A percentile compares a stretch with the other conserved stretches of the same genome.
Evolutionary conservation across 371 early-diverging fungal species (phyloP).

Genomic region (Mucor saturninus): DNA sequence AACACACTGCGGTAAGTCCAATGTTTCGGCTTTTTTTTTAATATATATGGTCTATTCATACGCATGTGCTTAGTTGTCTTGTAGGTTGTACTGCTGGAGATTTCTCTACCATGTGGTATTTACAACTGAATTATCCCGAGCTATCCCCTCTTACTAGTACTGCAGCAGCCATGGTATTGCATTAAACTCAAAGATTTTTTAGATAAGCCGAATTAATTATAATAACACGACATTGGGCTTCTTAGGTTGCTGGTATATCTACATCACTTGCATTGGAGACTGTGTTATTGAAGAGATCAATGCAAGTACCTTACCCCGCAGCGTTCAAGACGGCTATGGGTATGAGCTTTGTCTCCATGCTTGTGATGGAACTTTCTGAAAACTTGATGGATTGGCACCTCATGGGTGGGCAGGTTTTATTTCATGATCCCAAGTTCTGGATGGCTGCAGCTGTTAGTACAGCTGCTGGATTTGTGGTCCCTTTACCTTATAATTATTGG

Average conservation of each 20-base stretch:
- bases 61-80: constrained; percentile 38
- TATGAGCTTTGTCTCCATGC: constrained; percentile 64
- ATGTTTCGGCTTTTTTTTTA: neutral
- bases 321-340: constrained; percentile 63
- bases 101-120: constrained; percentile 57
- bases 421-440: constrained; percentile 57
- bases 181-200: no score
- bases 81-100: constrained; percentile 61
- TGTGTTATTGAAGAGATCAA: constrained; percentile 43
- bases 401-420: constrained; percentile 55
- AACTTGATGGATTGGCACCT: constrained; percentile 58
- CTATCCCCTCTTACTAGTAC: constrained; percentile 44
- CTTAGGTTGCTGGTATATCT: constrained; percentile 49
- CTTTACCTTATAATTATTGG: constrained; percentile 63
- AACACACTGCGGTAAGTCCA: constrained; percentile 49
- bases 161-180: constrained; percentile 52
- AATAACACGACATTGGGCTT: neutral
- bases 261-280: constrained; percentile 60
- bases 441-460: constrained; percentile 46
- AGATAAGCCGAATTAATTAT: no score
- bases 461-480: constrained; percentile 55
- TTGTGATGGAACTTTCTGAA: constrained; percentile 61
- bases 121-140: constrained; percentile 48
- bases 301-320: constrained; percentile 38
- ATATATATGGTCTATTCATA: no score